phyloP scores from a whole-genome alignment of 345 rosid species.

The Erysimum cheiranthoides region DNA sequence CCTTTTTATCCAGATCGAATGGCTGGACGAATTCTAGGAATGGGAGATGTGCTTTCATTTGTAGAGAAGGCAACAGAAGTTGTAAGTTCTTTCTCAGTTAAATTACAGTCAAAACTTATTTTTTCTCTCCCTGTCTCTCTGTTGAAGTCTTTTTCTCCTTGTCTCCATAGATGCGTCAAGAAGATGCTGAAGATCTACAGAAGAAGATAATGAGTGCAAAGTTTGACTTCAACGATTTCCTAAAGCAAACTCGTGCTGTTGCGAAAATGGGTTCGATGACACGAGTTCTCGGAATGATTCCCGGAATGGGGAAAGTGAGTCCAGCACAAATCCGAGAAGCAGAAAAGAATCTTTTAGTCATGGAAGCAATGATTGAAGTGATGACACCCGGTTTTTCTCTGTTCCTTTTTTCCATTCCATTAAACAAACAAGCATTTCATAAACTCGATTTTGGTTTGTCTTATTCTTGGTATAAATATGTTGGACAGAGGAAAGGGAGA shows the following conservation, averaged over 20 bases:
- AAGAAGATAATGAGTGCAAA: conserved; percentile 98
- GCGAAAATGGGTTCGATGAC: conserved; percentile 99
- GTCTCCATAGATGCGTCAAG: conserved; percentile 77
- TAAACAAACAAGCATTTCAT: conserved; percentile 10
- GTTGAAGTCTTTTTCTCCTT: conserved; percentile 32
- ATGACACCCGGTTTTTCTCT: conserved; percentile 84
- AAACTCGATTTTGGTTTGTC: not conserved
- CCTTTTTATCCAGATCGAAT: conserved; percentile 97
- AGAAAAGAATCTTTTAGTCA: conserved; percentile 79
- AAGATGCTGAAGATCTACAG: conserved; percentile 97
- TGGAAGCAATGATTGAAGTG: conserved; percentile 92
- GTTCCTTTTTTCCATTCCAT: conserved; percentile 24
- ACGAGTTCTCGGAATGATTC: conserved; percentile 95
- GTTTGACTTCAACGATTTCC: conserved; percentile 95
- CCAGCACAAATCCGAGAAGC: conserved; percentile 97
- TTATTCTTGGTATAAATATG: conserved; percentile 11
- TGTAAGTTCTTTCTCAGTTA: conserved; percentile 57
- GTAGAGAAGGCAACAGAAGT: conserved; percentile 99
- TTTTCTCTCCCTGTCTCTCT: not conserved
- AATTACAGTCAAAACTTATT: conserved; percentile 14
- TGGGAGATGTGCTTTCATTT: conserved; percentile 98
- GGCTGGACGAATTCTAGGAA: conserved; percentile 98
- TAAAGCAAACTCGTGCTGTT: conserved; percentile 93
- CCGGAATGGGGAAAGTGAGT: conserved; percentile 96
- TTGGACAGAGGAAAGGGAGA: conserved; percentile 87